Conservation (phyloP, 768 basidiomycete genomes). For the Russula griseocarnosa region DNA sequence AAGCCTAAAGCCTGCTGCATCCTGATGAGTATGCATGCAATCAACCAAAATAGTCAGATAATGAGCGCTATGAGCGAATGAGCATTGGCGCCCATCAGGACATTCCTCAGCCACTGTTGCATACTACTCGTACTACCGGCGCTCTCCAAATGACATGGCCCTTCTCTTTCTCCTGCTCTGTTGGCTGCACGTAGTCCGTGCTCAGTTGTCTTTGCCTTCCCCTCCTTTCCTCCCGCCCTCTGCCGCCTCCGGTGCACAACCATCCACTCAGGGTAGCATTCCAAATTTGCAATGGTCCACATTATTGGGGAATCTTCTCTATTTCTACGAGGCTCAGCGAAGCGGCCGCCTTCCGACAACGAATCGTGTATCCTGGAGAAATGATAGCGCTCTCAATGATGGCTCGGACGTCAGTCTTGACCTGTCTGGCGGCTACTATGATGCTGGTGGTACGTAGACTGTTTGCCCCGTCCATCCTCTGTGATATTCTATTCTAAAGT, state of each 20-base stretch:
- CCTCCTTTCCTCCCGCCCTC: slow-evolving; percentile 62
- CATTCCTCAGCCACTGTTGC: too few species aligned
- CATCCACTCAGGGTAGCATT: slow-evolving; percentile 36
- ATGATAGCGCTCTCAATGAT: slow-evolving; percentile 72
- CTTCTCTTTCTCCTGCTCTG: slow-evolving; percentile 21
- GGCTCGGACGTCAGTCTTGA: slow-evolving; percentile 71
- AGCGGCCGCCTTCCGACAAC: slow-evolving; percentile 65
- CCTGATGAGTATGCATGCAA: too few species aligned
- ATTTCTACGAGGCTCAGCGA: slow-evolving; percentile 90
- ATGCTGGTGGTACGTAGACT: slow-evolving; percentile 70
- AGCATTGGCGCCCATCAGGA: too few species aligned
- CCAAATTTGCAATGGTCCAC: slow-evolving; percentile 81
- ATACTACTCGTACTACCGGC: too few species aligned
- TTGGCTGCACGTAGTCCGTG: slow-evolving; percentile 35
- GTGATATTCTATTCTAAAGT: neutral
- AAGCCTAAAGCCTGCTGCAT: too few species aligned
- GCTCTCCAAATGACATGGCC: neutral
- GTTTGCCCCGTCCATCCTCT: neutral
- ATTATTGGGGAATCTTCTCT: slow-evolving; percentile 74
- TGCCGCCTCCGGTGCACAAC: slow-evolving; percentile 50
- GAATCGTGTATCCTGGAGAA: slow-evolving; percentile 84
- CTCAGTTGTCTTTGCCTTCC: slow-evolving; percentile 62
- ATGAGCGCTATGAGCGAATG: too few species aligned
- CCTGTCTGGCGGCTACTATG: slow-evolving; percentile 84
- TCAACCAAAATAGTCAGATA: too few species aligned